phyloP scores from a whole-genome alignment of 306 rosid genomes.

The Fragaria iinumae region DNA sequence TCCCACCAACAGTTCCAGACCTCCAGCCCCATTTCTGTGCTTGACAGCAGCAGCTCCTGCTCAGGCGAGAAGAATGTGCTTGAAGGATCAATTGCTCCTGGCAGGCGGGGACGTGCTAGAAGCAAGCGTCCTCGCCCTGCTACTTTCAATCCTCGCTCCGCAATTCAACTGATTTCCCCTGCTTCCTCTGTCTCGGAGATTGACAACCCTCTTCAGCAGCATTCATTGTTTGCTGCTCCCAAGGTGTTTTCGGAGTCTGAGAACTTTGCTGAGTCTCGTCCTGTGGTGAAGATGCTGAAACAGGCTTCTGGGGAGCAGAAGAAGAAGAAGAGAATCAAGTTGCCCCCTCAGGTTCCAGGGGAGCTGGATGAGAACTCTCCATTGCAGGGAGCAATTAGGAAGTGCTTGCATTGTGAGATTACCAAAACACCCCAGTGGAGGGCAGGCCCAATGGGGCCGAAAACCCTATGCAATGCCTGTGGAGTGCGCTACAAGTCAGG shows the following conservation, averaged over 20 bases:
- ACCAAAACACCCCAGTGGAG: conserved; percentile 99
- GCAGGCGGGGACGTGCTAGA: conserved; percentile 77
- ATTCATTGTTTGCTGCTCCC: conserved; percentile 24
- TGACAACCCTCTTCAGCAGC: conserved; percentile 21
- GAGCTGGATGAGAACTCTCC: conserved; percentile 43
- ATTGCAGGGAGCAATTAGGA: conserved; percentile 60
- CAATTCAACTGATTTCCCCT: conserved; percentile 75
- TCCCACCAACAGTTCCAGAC: conserved; percentile 61
- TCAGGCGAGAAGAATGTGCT: conserved; percentile 51
- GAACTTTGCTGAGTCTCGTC: conserved; percentile 72
- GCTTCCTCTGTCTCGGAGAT: conserved; percentile 55
- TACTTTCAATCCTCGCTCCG: conserved; percentile 70
- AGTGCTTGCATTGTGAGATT: conserved; percentile 95
- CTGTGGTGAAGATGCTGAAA: conserved; percentile 26
- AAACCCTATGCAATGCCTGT: conserved; percentile 95
- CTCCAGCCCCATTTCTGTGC: conserved; percentile 88
- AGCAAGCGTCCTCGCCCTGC: conserved; percentile 95
- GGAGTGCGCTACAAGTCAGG: conserved; percentile 95
- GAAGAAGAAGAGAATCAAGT: conserved; percentile 49
- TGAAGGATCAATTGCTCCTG: conserved; percentile 38
- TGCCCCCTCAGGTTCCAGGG: conserved; percentile 39
- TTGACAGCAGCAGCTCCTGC: conserved; percentile 90
- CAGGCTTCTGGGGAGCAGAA: conserved; percentile 33
- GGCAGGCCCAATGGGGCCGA: conserved; percentile 97
- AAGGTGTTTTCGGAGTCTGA: conserved; percentile 56